A percentile compares a stretch with the other conserved stretches of the same genome.
Evolutionary conservation across 129 eudicot genomes (phyloP).

Genomic region (Glebionis coronaria): DNA sequence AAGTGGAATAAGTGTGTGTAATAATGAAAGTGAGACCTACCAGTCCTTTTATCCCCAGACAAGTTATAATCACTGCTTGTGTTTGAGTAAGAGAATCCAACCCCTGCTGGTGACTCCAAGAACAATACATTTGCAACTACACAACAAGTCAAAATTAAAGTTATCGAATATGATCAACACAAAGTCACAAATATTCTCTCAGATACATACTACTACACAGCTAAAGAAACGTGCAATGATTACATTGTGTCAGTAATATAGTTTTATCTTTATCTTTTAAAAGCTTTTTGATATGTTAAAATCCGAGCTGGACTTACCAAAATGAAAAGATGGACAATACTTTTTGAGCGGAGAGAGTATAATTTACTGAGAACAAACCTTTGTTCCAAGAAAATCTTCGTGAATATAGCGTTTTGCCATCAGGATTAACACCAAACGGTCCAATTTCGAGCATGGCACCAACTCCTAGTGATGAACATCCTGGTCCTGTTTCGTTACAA

Average conservation of each 20-base stretch:
- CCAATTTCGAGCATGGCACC: slow-evolving; percentile 72
- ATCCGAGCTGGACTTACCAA: background rate
- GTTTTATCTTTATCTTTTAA: too few species aligned
- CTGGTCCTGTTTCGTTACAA: slow-evolving; percentile 41
- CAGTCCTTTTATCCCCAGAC: slow-evolving; percentile 58
- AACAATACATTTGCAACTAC: slow-evolving; percentile 51
- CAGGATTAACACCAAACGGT: slow-evolving; percentile 62
- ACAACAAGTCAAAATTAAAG: background rate
- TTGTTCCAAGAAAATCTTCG: slow-evolving; percentile 54
- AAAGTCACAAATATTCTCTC: background rate
- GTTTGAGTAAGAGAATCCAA: slow-evolving; percentile 63
- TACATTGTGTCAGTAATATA: too few species aligned
- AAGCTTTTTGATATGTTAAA: background rate
- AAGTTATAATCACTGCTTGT: slow-evolving; percentile 39
- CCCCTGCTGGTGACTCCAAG: slow-evolving; percentile 58
- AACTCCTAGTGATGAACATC: slow-evolving; percentile 59
- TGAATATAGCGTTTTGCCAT: slow-evolving; percentile 51
- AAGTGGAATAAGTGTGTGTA: slow-evolving; percentile 10
- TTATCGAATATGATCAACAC: background rate
- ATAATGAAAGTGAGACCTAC: slow-evolving; percentile 35
- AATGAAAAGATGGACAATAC: too few species aligned
- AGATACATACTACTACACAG: too few species aligned
- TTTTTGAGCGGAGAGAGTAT: too few species aligned
- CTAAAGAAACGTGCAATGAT: too few species aligned
- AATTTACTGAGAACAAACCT: slow-evolving; percentile 22